Conservation (phyloP, 345 rosid species). For the Zanthoxylum bungeanum region DNA sequence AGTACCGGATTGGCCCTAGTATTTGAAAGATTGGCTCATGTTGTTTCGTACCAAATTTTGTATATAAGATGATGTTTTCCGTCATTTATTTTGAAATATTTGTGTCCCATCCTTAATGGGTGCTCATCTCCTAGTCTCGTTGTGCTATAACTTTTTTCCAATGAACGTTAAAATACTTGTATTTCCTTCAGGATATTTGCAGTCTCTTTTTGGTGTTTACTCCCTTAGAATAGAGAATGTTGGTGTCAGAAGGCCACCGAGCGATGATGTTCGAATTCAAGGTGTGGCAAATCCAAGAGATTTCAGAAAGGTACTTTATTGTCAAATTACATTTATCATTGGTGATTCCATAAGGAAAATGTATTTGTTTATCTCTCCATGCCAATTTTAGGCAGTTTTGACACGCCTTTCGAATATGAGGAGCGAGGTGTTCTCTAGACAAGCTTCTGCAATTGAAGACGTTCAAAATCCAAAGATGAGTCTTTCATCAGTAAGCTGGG, state of each 20-base stretch:
- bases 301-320: slow-evolving; percentile 51
- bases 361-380: neutral
- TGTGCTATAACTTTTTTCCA: slow-evolving; percentile 2
- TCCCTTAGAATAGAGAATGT: slow-evolving; percentile 67
- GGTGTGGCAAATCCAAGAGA: slow-evolving; percentile 63
- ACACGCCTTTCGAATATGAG: slow-evolving; percentile 54
- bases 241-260: slow-evolving; percentile 61
- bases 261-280: slow-evolving; percentile 67
- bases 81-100: neutral
- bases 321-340: neutral
- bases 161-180: slow-evolving; percentile 5
- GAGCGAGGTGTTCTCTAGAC: slow-evolving; percentile 47
- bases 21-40: neutral
- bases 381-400: slow-evolving; percentile 48
- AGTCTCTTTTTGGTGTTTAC: slow-evolving; percentile 67
- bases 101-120: too few species aligned
- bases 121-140: neutral
- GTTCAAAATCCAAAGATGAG: slow-evolving; percentile 36
- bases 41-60: too few species aligned
- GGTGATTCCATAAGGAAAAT: neutral
- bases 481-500: slow-evolving; percentile 36
- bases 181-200: slow-evolving; percentile 53
- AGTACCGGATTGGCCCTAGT: neutral
- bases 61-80: too few species aligned
- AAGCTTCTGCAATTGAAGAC: slow-evolving; percentile 47